Base-by-base conservation (phyloP, 106 monocot genomes). In the Apostasia ramifera region DNA sequence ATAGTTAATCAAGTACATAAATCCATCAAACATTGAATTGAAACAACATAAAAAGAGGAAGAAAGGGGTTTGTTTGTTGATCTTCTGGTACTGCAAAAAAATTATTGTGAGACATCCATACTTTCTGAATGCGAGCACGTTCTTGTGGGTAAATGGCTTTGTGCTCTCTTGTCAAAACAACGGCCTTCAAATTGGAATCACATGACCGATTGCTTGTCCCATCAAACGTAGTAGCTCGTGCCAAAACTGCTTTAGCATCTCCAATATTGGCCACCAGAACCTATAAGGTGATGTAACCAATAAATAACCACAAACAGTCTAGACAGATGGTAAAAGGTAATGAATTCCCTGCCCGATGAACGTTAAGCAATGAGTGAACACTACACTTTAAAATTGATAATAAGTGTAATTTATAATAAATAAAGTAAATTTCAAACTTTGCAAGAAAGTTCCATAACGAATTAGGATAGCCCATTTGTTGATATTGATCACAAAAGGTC, bases 81-180 rank as follows among this genome's bases (percentile, higher is more conserved):
- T 26, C 26, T 26, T 26, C 26, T 26, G 26, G 26, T 50, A 50
- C 6, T 5, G 50, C 4, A 8, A 50, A 50, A 5, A 8, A 50
- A 50, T 4, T 10, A 14, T 4, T n/a, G 43, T 44, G 11, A 49
- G 26, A 68, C 55, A 13, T 50, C 43, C 42, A 66, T 73, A 90
- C 93, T 66, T 87, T 94, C 44, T 90, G 89, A 54, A 94, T 94
- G 50, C 93, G 93, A 61, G 76, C 62, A 55, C 93, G 89, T 70
- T 94, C 89, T 67, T 86, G 79, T 44, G 90, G 86, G 81, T 81
- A 94, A 55, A 94, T 86, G 47, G 86, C 89, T 82, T 94, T 94
- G 65, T 94, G 93, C 71, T 94, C 93, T 80, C 93, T 84, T 66
- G 93, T 94, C 71, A 94, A 67, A 71, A 94, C 86, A 80, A 94